Evolutionary conservation across 306 rosid species (phyloP), one percentile per base, ranked within the genome.

Genomic region (Styphnolobium japonicum): DNA sequence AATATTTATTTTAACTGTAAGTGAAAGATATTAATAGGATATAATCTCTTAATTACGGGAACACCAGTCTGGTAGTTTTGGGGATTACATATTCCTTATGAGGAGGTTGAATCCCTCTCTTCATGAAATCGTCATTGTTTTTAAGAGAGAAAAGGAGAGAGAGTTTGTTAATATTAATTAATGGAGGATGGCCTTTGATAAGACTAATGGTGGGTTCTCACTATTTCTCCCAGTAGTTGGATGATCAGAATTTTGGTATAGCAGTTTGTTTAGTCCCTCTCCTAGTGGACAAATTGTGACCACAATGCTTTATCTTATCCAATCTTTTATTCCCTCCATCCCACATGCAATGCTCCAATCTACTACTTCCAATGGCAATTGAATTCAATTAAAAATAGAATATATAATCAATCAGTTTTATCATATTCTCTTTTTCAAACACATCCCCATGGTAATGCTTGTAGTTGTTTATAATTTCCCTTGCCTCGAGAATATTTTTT

Each of bases 331-430:
- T 81, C 60, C 52, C 52, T 60, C 72, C 57, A 36, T 82, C 74
- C 75, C 92, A 91, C 97, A 88, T 89, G 97, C 87, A 83, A 63
- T 83, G 84, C 89, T 79, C 81, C 83, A 71, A 72, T 82, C 63
- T 82, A 45, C 74, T 56, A 6, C 60, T 76, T 58, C 83, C 86
- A 40, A 66, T 70, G 80, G 65, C 84, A 81, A 74, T 68, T 52
- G 48, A 79, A 74, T 49, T 46, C 31, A 60, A 65, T 63, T 49
- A 43, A 62, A 80, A 76, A 61, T 27, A 16, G 31, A 45, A 21
- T 81, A 79, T 58, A 58, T 53, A 76, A 52, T 76, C 67, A 22
- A 72, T 80, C 36, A 78, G 43, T 46, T 81, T 70, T 57, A 76
- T 57, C 46, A 48, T 84, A 73, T 81, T 83, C 72, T 58, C 48